Percentiles rank a stretch among this genome's conserved stretches.
phyloP scores from a whole-genome alignment of 2,329 filamentous ascomycete genomes.

The Sclerotiophoma versabilis region DNA sequence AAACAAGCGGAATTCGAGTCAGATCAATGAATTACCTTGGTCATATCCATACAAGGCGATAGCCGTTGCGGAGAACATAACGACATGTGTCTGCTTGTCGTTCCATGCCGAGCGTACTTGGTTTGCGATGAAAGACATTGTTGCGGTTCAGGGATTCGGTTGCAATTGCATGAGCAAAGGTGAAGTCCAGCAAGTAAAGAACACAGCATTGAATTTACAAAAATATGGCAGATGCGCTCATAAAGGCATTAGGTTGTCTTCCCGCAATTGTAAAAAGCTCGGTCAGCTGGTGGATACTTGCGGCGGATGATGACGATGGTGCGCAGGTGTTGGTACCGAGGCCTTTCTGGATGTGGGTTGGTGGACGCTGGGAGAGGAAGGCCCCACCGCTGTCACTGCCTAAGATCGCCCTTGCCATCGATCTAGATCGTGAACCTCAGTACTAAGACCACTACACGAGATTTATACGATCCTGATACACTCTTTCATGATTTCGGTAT shows the following conservation, averaged over 20 bases:
- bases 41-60: slow-evolving; percentile 63
- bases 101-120: slow-evolving; percentile 33
- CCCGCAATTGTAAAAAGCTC: slow-evolving; percentile 8
- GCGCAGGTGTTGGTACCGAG: slow-evolving; percentile 9
- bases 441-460: background rate
- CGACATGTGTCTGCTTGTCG: slow-evolving; percentile 57
- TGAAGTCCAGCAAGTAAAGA: background rate
- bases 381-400: background rate
- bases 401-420: slow-evolving; percentile 8
- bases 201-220: background rate
- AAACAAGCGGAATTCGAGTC: background rate
- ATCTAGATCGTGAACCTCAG: slow-evolving; percentile 10
- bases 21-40: slow-evolving; percentile 14
- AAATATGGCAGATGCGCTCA: background rate
- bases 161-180: slow-evolving; percentile 10
- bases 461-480: background rate
- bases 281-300: slow-evolving; percentile 17
- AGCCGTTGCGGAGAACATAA: slow-evolving; percentile 61
- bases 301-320: slow-evolving; percentile 18
- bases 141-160: background rate
- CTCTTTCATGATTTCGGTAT: slow-evolving; percentile 85
- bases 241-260: slow-evolving; percentile 5
- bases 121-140: slow-evolving; percentile 23
- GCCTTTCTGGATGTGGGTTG: slow-evolving; percentile 7
- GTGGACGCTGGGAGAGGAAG: background rate